phyloP scores from a whole-genome alignment of 495 filamentous ascomycete genomes.

The Penicillium taxi region DNA sequence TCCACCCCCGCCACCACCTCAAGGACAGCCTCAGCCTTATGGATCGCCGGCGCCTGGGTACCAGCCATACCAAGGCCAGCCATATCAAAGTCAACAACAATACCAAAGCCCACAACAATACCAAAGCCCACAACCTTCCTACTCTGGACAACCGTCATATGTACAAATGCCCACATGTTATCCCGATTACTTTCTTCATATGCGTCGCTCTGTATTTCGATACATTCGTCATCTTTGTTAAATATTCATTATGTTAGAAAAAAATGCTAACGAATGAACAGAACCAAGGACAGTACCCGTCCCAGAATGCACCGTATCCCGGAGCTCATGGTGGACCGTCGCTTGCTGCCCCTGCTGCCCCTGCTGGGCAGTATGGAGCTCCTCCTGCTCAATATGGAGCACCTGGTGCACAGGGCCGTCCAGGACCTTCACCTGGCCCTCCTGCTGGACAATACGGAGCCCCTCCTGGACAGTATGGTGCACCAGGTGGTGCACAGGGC shows the following conservation, averaged over 20 bases:
- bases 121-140: slow-evolving; percentile 9
- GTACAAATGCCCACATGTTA: slow-evolving; percentile 18
- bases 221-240: slow-evolving; percentile 1
- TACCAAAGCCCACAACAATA: slow-evolving; percentile 20
- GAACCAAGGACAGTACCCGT: slow-evolving; percentile 22
- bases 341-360: slow-evolving; percentile 25
- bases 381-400: too few species aligned
- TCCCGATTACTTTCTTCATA: slow-evolving; percentile 8
- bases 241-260: not conserved
- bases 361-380: too few species aligned
- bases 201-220: slow-evolving; percentile 1
- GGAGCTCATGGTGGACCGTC: too few species aligned
- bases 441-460: too few species aligned
- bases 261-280: slow-evolving; percentile 12
- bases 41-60: slow-evolving; percentile 26
- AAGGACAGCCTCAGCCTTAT: slow-evolving; percentile 32
- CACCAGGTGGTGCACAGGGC: slow-evolving; percentile 17
- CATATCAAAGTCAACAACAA: slow-evolving; percentile 12
- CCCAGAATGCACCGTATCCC: slow-evolving; percentile 29
- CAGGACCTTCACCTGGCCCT: slow-evolving; percentile 25
- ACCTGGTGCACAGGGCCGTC: slow-evolving; percentile 16
- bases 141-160: slow-evolving; percentile 21
- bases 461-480: too few species aligned
- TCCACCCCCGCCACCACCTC: slow-evolving; percentile 23
- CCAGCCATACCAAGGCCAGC: slow-evolving; percentile 27